These are phyloP conservation scores for Flaveria robusta DNA, from an alignment of 129 eudicot genomes.

Conservation along the genomic window DNA sequence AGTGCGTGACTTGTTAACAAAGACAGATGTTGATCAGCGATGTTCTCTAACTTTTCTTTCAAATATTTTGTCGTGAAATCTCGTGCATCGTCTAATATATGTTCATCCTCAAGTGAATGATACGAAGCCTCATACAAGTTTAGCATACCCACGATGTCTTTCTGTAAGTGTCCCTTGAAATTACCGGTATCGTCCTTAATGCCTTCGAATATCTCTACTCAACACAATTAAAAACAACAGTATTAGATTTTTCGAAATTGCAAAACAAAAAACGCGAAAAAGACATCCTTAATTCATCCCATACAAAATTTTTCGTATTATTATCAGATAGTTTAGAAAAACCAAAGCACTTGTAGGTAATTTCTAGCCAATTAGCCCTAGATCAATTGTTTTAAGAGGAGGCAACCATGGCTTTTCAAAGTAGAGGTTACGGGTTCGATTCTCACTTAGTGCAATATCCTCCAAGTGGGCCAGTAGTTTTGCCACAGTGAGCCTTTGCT, in stretches of 20 bases:
- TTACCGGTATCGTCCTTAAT: not conserved
- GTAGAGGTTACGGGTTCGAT: too few relatives aligned
- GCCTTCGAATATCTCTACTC: conserved; percentile 21
- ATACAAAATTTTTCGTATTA: too few relatives aligned
- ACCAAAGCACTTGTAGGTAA: too few relatives aligned
- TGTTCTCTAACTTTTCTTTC: not conserved
- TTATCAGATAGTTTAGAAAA: too few relatives aligned
- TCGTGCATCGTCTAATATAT: conserved; percentile 22
- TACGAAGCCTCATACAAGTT: conserved; percentile 38
- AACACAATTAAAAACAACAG: not conserved
- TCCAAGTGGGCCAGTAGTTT: too few relatives aligned
- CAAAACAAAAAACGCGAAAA: not conserved
- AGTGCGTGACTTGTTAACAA: conserved; percentile 29
- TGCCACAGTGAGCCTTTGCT: too few relatives aligned
- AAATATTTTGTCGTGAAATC: conserved; percentile 23
- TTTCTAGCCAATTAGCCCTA: too few relatives aligned
- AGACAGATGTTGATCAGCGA: not conserved
- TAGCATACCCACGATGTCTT: conserved; percentile 21
- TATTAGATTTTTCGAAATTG: not conserved
- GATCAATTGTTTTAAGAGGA: too few relatives aligned
- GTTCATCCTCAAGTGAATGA: conserved; percentile 31
- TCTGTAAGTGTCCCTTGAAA: not conserved
- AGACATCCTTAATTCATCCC: not conserved
- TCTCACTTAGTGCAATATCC: too few relatives aligned
- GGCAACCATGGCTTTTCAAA: too few relatives aligned